These are phyloP conservation scores for Geranium rotundifolium DNA, from an alignment of 345 rosid genomes.

Conservation along the genomic window DNA sequence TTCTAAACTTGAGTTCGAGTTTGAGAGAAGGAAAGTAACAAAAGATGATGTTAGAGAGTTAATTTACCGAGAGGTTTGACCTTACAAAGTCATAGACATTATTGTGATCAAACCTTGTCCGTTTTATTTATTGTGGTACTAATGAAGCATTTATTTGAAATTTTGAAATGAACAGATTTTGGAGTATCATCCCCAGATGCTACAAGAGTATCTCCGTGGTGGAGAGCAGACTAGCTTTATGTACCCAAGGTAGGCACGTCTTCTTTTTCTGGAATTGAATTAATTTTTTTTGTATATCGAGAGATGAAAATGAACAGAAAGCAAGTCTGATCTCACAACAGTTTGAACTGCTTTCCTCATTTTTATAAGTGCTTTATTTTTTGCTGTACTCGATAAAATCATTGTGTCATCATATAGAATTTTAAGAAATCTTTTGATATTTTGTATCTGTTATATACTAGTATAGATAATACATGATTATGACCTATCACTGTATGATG, in stretches of 20 bases:
- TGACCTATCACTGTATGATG: neutral
- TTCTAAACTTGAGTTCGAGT: conserved; percentile 94
- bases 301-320: neutral
- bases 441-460: too few species aligned
- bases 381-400: too few species aligned
- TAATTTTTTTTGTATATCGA: neutral
- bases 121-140: conserved; percentile 4
- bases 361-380: too few species aligned
- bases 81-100: conserved; percentile 4
- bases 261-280: neutral
- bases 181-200: conserved; percentile 98
- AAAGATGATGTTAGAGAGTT: conserved; percentile 96
- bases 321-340: too few species aligned
- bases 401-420: too few species aligned
- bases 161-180: conserved; percentile 47
- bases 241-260: conserved; percentile 71
- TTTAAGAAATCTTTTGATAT: too few species aligned
- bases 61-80: conserved; percentile 86
- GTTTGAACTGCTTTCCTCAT: too few species aligned
- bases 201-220: conserved; percentile 85
- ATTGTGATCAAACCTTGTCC: conserved; percentile 2
- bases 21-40: conserved; percentile 83
- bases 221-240: conserved; percentile 92
- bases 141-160: conserved; percentile 12
- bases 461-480: too few species aligned